phyloP scores from a whole-genome alignment of 495 filamentous ascomycete genomes.

The Hypomontagnella monticulosa region DNA sequence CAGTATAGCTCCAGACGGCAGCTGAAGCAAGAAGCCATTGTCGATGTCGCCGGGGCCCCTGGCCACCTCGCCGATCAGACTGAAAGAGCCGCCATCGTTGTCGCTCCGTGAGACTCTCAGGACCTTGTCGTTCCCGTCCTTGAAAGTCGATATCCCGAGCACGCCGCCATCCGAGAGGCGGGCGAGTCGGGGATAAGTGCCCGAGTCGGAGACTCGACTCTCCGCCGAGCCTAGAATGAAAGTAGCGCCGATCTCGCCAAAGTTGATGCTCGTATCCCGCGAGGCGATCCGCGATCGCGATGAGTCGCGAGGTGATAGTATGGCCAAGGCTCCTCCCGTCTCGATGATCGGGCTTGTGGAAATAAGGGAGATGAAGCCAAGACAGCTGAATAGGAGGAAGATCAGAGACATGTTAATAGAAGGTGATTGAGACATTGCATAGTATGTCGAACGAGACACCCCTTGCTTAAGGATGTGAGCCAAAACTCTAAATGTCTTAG shows the following conservation, averaged over 20 bases:
- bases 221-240: conserved; percentile 27
- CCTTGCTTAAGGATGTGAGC: conserved; percentile 9
- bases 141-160: conserved; percentile 54
- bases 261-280: conserved; percentile 18
- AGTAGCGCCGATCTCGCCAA: conserved; percentile 24
- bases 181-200: conserved; percentile 61
- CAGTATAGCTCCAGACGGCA: conserved; percentile 58
- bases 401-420: conserved; percentile 23
- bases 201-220: conserved; percentile 25
- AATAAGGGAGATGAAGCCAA: conserved; percentile 26
- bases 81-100: conserved; percentile 55
- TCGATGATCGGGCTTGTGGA: conserved; percentile 19
- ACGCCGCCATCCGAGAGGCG: conserved; percentile 57
- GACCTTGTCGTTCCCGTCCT: conserved; percentile 38
- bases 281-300: background rate
- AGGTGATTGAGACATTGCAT: conserved; percentile 5
- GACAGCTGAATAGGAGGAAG: conserved; percentile 16
- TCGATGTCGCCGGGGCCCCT: conserved; percentile 59
- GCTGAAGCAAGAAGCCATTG: conserved; percentile 66
- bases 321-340: background rate
- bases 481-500: background rate
- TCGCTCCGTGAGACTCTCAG: conserved; percentile 52
- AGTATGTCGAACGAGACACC: background rate
- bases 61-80: conserved; percentile 38
- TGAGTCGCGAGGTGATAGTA: background rate